Conservation (phyloP, 192 early-diverging fungal species). For the Pilaira anomala region DNA sequence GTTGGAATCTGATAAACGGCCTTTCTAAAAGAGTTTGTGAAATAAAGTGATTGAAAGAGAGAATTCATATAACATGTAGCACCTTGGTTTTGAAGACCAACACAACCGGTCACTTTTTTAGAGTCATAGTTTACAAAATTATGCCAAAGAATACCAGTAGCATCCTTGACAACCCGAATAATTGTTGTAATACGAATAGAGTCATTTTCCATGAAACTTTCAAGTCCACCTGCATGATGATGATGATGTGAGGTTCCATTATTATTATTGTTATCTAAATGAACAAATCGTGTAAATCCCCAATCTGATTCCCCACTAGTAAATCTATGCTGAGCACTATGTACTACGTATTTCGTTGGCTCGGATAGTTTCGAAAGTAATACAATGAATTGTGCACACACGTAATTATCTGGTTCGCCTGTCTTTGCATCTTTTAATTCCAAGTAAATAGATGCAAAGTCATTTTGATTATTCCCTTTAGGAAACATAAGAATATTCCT, state of each 20-base stretch:
- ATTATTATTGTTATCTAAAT: slow-evolving; percentile 41
- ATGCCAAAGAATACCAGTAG: slow-evolving; percentile 93
- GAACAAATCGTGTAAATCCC: slow-evolving; percentile 87
- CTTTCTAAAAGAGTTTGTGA: slow-evolving; percentile 91
- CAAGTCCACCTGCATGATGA: too few species aligned
- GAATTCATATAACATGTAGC: slow-evolving; percentile 99
- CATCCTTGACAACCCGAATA: slow-evolving; percentile 78
- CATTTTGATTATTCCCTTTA: slow-evolving; percentile 70
- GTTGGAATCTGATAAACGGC: slow-evolving; percentile 93
- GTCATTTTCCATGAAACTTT: slow-evolving; percentile 61
- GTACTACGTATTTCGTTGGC: slow-evolving; percentile 47
- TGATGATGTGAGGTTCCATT: slow-evolving; percentile 23
- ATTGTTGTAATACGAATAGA: slow-evolving; percentile 63
- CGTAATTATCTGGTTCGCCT: slow-evolving; percentile 61
- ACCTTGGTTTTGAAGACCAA: slow-evolving; percentile 95
- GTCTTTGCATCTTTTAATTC: slow-evolving; percentile 76
- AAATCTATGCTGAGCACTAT: slow-evolving; percentile 80
- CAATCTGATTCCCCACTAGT: slow-evolving; percentile 82
- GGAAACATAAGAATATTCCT: slow-evolving; percentile 92
- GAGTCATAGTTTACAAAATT: slow-evolving; percentile 85
- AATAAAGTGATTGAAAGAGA: slow-evolving; percentile 91
- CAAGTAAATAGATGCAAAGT: slow-evolving; percentile 78
- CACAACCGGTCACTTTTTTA: slow-evolving; percentile 83
- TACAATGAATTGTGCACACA: slow-evolving; percentile 79
- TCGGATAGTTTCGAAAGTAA: slow-evolving; percentile 73